Conservation (phyloP, 176 grass and related monocot species). For the Dendrocalamus sinicus region DNA sequence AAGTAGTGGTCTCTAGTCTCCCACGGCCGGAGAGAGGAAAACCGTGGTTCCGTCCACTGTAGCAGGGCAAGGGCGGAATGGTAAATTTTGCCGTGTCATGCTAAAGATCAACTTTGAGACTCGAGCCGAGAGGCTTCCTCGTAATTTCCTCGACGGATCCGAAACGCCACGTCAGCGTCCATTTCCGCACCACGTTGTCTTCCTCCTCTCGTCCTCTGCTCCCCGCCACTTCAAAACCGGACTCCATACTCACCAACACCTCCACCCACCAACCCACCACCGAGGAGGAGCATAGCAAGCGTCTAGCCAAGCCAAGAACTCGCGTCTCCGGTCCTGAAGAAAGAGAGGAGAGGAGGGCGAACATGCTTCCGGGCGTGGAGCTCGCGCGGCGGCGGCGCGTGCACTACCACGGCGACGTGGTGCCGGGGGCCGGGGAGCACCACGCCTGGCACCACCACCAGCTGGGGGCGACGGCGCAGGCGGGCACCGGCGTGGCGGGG, state of each 20-base stretch:
- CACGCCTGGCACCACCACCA: slow-evolving; percentile 11
- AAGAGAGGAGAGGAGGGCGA: not conserved
- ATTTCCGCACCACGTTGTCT: not conserved
- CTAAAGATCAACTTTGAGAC: not conserved
- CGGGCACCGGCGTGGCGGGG: slow-evolving; percentile 30
- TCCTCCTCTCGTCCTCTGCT: not conserved
- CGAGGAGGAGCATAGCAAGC: not conserved
- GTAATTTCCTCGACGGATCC: not conserved
- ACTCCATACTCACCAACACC: not conserved
- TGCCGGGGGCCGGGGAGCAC: slow-evolving; percentile 12
- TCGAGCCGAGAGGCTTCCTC: not conserved
- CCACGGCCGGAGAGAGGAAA: too few relatives aligned
- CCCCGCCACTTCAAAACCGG: not conserved
- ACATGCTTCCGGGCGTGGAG: slow-evolving; percentile 87
- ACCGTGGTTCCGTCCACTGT: too few relatives aligned
- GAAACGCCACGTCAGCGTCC: not conserved
- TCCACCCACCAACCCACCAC: not conserved
- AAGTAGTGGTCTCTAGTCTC: too few relatives aligned
- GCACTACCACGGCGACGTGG: slow-evolving; percentile 59
- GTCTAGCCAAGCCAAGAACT: not conserved
- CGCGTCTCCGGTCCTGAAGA: not conserved
- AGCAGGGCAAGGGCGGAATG: not conserved
- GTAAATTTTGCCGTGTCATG: not conserved
- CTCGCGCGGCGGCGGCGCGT: slow-evolving; percentile 76
- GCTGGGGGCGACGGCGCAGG: not conserved